Base-by-base conservation (phyloP, 1,139 yeast species). In the Kodamaea fungicola region DNA sequence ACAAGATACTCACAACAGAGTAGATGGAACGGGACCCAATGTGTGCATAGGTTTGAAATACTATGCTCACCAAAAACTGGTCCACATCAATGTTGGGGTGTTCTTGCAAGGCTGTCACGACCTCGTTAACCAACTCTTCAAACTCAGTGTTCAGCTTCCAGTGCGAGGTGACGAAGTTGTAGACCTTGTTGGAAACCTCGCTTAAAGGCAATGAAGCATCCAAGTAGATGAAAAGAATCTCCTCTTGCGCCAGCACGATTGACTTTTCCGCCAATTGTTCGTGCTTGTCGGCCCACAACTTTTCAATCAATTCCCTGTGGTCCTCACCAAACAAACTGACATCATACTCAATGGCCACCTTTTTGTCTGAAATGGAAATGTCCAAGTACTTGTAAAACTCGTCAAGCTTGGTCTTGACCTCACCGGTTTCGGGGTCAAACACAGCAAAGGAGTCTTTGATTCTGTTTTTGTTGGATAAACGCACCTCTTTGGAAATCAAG, bases 21-120 rank as follows among this genome's bases (percentile, higher is more conserved):
- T 95, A 86, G 33, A 90, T 74, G 0, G 97, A 89, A 55, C 97
- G 76, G 33, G 88, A 83, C 21, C 97, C 97, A 43, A 89, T 80
- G 51, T 80, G 83, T 33, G 94, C 85, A 39, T 88, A 72, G 0
- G 85, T 72, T 52, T 87, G 90, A 47, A 83, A 71, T 19, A 89
- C 61, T 22, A 86, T 63, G 27, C 83, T 77, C 30, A 83, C 67
- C 30, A 79, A 57, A 42, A 81, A 73, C 59, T 47, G 73, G 65
- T 47, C 76, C 44, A 54, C 52, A 39, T 65, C 52, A 16, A 66
- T 75, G 61, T 46, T 33, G 33, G 51, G 34, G 40, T 43, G 13
- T 31, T 44, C 46, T 2, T 51, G 50, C 31, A 51, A 43, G 4
- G 59, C 59, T 10, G 44, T 50, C 22, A 58, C 43, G 2, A 65